A percentile compares a stretch with the other conserved stretches of the same genome.
Conservation (phyloP, 129 eudicot genomes). For the Logfia minima region DNA sequence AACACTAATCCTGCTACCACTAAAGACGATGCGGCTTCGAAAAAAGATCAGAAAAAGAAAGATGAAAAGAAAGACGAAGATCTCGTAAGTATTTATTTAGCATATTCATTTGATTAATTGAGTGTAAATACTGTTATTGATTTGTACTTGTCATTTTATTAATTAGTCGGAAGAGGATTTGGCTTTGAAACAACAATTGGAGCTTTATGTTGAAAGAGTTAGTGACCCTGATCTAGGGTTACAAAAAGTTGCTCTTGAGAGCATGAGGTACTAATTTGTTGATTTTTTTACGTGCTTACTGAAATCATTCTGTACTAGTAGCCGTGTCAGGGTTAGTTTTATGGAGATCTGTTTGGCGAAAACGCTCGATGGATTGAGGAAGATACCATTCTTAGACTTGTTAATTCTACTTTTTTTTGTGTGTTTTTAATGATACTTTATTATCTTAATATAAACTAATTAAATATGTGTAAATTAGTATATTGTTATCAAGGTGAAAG, state of each 20-base stretch:
- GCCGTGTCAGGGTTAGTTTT: neutral
- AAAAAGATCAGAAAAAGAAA: conserved; percentile 80
- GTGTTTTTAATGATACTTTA: neutral
- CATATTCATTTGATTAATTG: neutral
- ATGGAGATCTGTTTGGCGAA: neutral
- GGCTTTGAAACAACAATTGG: conserved; percentile 89
- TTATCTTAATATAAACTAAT: neutral
- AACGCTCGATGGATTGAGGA: neutral
- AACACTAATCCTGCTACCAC: conserved; percentile 35
- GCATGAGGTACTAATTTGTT: conserved; percentile 64
- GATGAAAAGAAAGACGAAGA: conserved; percentile 90
- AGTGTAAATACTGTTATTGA: neutral
- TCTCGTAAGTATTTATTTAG: conserved; percentile 52
- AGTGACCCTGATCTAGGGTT: conserved; percentile 79
- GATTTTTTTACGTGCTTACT: neutral
- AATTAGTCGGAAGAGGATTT: conserved; percentile 85
- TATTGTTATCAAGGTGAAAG: neutral
- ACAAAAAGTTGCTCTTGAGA: conserved; percentile 85
- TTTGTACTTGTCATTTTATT: neutral
- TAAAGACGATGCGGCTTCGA: conserved; percentile 44
- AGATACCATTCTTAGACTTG: neutral
- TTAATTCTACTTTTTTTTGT: neutral
- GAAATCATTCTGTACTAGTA: neutral
- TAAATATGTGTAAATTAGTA: neutral
- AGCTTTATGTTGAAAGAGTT: conserved; percentile 84